Evolutionary conservation across 1,284 basidiomycete genomes (phyloP), one percentile per base, ranked within the genome.

Genomic region (Tilletia indica): DNA sequence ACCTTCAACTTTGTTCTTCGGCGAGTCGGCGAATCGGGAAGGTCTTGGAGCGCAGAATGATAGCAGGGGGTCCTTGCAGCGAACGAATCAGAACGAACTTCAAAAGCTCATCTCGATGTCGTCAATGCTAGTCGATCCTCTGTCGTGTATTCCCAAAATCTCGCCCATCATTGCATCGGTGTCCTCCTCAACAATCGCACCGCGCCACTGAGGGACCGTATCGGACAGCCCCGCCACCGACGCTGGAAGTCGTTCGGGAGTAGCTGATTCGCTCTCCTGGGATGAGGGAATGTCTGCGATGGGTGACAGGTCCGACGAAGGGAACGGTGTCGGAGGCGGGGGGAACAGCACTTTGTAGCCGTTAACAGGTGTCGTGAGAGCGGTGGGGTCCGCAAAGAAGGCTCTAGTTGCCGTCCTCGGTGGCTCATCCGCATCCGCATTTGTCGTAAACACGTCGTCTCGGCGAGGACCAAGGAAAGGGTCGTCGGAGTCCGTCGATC

Each of bases 51-150:
- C 2, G 25, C 25, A 31, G 25, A 31, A 31, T 31, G 25, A 31
- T 31, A 31, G 25, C 25, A 31, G 42, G 42, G 42, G 42, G 42
- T 45, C 42, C 25, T 31, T 31, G 25, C 25, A 31, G 25, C 25
- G 25, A 31, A 31, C 25, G 25, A 31, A 31, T 31, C 25, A 8
- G 56, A 21, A 58, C 34, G 34, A 31, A n/a, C 21, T 31, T 42
- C 38, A 64, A 34, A 64, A 64, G 36, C 34, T 38, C 61, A 64
- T 64, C 36, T 64, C 61, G 14, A 64, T n/a, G 21, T 64, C 61
- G 14, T 64, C 61, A 19, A 64, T 36, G 34, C 61, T 39, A 3
- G 58, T 14, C 34, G 36, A 39, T 64, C 36, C 9, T 16, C 36
- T n/a, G 9, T 16, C 61, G 34, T 3, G 14, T 16, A 38, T 3